These are phyloP conservation scores for Hypoxylon crocopeplum DNA, from an alignment of 495 filamentous ascomycete genomes.

Conservation along the genomic window DNA sequence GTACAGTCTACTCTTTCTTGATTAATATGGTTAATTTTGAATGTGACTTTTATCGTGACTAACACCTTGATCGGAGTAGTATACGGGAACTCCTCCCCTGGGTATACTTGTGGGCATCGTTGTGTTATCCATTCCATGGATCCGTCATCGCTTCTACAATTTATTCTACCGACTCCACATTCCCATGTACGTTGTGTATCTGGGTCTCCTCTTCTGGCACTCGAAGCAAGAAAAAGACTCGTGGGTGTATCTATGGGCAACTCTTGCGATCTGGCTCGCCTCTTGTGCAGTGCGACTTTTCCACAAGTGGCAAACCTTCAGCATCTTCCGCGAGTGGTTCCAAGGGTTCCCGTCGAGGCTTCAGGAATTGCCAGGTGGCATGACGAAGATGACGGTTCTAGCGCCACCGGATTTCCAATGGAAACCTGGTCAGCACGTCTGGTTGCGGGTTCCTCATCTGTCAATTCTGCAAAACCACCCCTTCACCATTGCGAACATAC, in stretches of 20 bases:
- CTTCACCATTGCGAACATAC: slow-evolving; percentile 76
- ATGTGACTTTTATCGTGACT: too few relatives aligned
- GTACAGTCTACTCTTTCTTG: slow-evolving; percentile 4
- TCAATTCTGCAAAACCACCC: slow-evolving; percentile 74
- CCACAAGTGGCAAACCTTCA: slow-evolving; percentile 69
- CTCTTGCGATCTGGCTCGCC: slow-evolving; percentile 68
- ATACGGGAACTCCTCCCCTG: slow-evolving; percentile 45
- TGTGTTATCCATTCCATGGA: slow-evolving; percentile 42
- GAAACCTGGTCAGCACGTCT: slow-evolving; percentile 80
- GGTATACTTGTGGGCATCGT: slow-evolving; percentile 43
- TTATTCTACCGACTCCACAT: slow-evolving; percentile 73
- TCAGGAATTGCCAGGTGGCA: slow-evolving; percentile 71
- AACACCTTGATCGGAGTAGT: too few relatives aligned
- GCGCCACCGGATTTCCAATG: slow-evolving; percentile 67
- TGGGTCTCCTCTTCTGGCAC: slow-evolving; percentile 82
- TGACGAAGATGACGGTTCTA: slow-evolving; percentile 74
- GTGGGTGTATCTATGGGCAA: slow-evolving; percentile 79
- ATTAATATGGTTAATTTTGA: too few relatives aligned
- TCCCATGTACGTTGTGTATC: slow-evolving; percentile 68
- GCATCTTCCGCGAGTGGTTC: slow-evolving; percentile 55
- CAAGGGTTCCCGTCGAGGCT: slow-evolving; percentile 71
- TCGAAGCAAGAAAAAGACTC: slow-evolving; percentile 74
- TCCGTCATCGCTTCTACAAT: slow-evolving; percentile 62
- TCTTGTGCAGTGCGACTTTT: slow-evolving; percentile 61
- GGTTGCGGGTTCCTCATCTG: slow-evolving; percentile 73